Evolutionary conservation across 768 basidiomycete genomes (phyloP), one percentile per base, ranked within the genome.

Genomic region (Pulveroboletus sp.): DNA sequence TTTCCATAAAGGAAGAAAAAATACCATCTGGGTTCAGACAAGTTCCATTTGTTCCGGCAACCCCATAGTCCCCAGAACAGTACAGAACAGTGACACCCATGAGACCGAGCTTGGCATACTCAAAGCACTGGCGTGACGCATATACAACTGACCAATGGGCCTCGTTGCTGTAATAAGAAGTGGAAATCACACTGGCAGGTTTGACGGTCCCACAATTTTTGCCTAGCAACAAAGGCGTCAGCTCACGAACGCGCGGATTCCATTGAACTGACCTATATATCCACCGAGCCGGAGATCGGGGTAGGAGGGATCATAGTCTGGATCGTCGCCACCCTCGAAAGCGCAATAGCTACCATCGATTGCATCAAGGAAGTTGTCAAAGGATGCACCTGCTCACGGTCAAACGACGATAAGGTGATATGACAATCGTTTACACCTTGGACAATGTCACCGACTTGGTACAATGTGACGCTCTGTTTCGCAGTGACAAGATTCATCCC

Each of bases 401-500:
- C 41, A 62, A 42, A 53, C 12, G n/a, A n/a, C n/a, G 24, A 36
- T 2, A 21, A n/a, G 21, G 13, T 5, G 1, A 24, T 8, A n/a
- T n/a, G n/a, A n/a, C n/a, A n/a, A n/a, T n/a, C n/a, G n/a, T 27
- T 37, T 57, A 16, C 17, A 71, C 72, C 67, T 61, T 64, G 46
- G 16, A 64, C 47, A 13, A 61, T 27, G 55, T 75, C 74, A 27
- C 75, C 75, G 10, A 71, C 63, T 55, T 76, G 73, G 20, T 71
- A 68, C 34, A 76, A 47, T 14, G 64, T 68, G 21, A 76, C 39
- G 0, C 59, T 55, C 53, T 72, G 75, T 31, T 57, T 64, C 12
- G 55, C 50, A 1, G 67, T 69, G 6, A 68, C 64, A 43, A 79
- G 67, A 10, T 76, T 73, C 56, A 89, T 80, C 10, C 72, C 79